Evolutionary conservation across 805 yeast species (phyloP), one percentile per base, ranked within the genome.

Genomic region (Lipomyces mesembrius): DNA sequence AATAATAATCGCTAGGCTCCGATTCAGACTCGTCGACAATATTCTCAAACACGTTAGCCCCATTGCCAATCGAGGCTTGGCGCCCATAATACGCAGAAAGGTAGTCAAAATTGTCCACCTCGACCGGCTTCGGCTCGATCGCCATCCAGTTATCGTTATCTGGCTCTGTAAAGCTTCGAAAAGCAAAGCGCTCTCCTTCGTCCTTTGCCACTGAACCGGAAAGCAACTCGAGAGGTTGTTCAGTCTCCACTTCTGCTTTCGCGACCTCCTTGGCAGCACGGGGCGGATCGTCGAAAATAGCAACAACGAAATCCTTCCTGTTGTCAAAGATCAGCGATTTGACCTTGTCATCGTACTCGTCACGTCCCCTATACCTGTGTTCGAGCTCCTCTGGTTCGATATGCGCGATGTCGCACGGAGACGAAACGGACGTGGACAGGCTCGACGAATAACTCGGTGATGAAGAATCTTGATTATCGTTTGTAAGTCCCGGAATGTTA

Each of bases 91-190:
- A 53, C 11, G 62, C 66, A 46, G 60, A 54, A 32, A 56, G 60
- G 37, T 59, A 59, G 62, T 58, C 60, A 37, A 63, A 59, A 25
- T 53, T 32, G 25, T 53, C 62, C n/a, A 25, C 34, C 29, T 52
- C 55, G 14, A 22, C n/a, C 17, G 34, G 34, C 27, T 52, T 52
- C 34, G 29, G 34, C 34, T 25, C 55, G 32, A 52, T 25, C 34
- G 29, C 55, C 55, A 5, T 25, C 55, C 55, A 52, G 34, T 5
- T 29, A 22, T 17, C n/a, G 20, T 52, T 52, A 52, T n/a, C 34
- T 17, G 55, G 55, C 55, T 25, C 34, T 25, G 34, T 29, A 52
- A 29, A 52, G 17, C n/a, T 29, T 17, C 34, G 25, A 52, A 52
- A 52, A 11, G 55, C 55, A 14, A 29, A 4, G 7, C 34, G 34